These are phyloP conservation scores for Castanea mollissima DNA, from an alignment of 306 rosid species.

Conservation along the genomic window DNA sequence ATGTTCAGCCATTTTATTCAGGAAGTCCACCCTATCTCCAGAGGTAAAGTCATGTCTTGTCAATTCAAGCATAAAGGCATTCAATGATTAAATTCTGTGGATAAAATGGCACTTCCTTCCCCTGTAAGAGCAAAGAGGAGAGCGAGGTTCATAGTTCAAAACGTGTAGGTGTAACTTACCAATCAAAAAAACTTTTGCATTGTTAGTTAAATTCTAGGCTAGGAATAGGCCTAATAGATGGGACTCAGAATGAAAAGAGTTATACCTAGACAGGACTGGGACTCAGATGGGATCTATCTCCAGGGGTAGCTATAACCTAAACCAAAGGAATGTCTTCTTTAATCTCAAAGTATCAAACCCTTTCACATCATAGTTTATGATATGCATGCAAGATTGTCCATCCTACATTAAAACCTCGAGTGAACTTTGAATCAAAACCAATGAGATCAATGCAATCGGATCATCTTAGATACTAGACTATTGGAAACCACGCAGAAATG, in stretches of 20 bases:
- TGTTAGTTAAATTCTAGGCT: too few relatives aligned
- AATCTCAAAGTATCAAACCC: background rate
- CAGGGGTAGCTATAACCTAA: background rate
- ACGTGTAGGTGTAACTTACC: too few relatives aligned
- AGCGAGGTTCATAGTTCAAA: too few relatives aligned
- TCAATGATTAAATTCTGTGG: too few relatives aligned
- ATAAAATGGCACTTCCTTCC: too few relatives aligned
- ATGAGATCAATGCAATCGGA: background rate
- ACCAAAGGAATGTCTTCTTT: background rate
- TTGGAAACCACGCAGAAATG: background rate
- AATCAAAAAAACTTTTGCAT: too few relatives aligned
- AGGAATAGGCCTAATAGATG: too few relatives aligned
- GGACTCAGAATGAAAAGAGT: background rate
- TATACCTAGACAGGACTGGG: background rate
- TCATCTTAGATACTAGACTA: background rate
- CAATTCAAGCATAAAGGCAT: too few relatives aligned
- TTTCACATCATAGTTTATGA: background rate
- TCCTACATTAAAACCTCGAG: background rate
- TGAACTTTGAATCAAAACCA: background rate
- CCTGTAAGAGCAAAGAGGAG: too few relatives aligned
- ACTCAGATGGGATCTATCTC: background rate
- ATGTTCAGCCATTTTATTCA: too few relatives aligned
- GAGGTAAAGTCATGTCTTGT: too few relatives aligned
- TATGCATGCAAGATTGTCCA: background rate
- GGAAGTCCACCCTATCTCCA: too few relatives aligned